These are phyloP conservation scores for Alternaria gaisen DNA, from an alignment of 2,329 filamentous ascomycete species.

Conservation along the genomic window DNA sequence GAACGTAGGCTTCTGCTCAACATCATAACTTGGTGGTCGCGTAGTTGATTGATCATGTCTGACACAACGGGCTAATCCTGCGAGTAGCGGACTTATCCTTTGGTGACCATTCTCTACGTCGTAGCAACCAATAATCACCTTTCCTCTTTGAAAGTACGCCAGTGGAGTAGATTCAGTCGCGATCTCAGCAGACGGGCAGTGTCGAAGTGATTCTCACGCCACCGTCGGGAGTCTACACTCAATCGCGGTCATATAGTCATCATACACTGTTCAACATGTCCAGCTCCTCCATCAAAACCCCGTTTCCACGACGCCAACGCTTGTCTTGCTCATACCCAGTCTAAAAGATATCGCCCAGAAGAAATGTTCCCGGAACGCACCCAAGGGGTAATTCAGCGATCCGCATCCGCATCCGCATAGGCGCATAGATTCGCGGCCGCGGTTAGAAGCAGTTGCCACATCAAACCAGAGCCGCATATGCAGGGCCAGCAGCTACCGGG, in stretches of 20 bases:
- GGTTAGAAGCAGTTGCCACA: conserved; percentile 12
- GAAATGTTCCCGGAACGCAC: conserved; percentile 10
- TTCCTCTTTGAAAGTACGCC: neutral
- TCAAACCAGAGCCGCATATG: conserved; percentile 7
- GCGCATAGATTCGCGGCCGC: conserved; percentile 13
- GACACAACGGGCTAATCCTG: neutral
- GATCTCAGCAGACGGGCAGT: neutral
- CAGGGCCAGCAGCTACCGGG: conserved; percentile 11
- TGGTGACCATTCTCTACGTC: neutral
- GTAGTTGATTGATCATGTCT: neutral
- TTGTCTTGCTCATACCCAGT: neutral
- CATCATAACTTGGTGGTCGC: neutral
- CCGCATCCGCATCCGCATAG: conserved; percentile 2
- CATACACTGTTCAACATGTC: neutral
- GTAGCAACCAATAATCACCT: neutral
- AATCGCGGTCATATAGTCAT: neutral
- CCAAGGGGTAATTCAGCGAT: neutral
- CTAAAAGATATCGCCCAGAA: conserved; percentile 16
- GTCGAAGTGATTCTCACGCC: neutral
- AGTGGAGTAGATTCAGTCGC: neutral
- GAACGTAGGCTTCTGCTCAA: neutral
- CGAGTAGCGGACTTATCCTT: neutral
- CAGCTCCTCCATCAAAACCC: neutral
- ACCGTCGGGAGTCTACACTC: neutral
- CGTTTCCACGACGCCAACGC: neutral